Evolutionary conservation across 2,329 filamentous ascomycete species (phyloP), one percentile per base, ranked within the genome.

Genomic region (Dactylonectria estremocensis): DNA sequence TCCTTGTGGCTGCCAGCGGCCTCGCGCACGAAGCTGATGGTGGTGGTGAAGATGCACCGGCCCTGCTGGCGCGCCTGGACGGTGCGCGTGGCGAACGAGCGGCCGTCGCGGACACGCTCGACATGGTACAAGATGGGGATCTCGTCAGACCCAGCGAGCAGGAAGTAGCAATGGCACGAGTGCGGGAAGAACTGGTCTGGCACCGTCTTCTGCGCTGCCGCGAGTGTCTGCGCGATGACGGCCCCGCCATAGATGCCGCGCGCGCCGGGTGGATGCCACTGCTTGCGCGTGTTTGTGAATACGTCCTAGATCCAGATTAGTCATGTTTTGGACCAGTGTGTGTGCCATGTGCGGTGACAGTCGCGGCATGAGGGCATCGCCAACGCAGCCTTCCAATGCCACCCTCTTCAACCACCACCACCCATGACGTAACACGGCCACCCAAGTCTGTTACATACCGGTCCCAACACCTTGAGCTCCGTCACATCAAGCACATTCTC

Each of bases 111-210:
- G 54, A 99, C 94, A 59, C 93, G 90, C 84, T 98, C 96, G 53
- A 99, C 96, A 79, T 98, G 94, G 84, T 97, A 98, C 69, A 98
- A 87, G 72, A 98, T 93, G 35, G 96, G 95, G 18, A 96, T 92
- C 67, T 92, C 90, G 13, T 90, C 87, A 77, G 95, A 93, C 31
- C 96, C 96, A 5, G 95, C 95, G 2, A 98, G 90, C 37, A 99
- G 91, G 81, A 99, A 99, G 85, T 98, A 99, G 88, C 96, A 98
- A 87, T 99, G 96, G 93, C 97, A 98, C 78, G 92, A 95, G 85
- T 99, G 96, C 56, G 96, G 90, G 67, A 91, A 89, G 82, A 97
- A 98, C 78, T 93, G 87, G 28, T 85, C 80, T 0, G 92, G 92
- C 2, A 99, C 93, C 9, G 96, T 99, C 77, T 91, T 90, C 81